Base-by-base conservation (phyloP, 2,329 filamentous ascomycete genomes). In the Setomelanomma holmii region DNA sequence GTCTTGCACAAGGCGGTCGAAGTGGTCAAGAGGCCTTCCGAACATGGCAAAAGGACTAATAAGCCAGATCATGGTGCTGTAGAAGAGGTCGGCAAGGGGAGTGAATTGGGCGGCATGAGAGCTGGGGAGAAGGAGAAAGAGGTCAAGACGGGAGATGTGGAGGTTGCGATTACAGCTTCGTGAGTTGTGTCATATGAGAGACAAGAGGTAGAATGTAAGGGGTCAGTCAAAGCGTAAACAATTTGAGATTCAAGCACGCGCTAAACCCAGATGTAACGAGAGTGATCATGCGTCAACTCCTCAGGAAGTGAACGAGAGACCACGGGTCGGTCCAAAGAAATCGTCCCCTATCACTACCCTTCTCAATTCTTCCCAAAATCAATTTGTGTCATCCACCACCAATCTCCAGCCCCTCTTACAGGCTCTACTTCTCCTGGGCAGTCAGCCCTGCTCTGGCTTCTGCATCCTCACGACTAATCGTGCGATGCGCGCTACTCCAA, bases 401-500 rank as follows among this genome's bases (percentile, higher is more conserved):
- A 41, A 22, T 6, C 3, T 3, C 27, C 27, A 10, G 5, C 14
- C 27, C 27, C 10, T 30, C 16, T n/a, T 22, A 12, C 24, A 35
- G 19, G 12, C 5, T 16, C 43, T 53, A 62, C 45, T 65, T 65
- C 53, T 65, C 60, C 19, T 51, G 39, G 34, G 56, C 40, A 14
- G 35, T 45, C 45, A 4, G 47, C 53, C 70, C 69, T 2, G 67
- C 69, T 36, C 71, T 66, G 14, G 66, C 69, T 63, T 75, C 73
- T 2, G 71, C 72, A 59, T 75, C 72, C 52, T 69, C 68, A 6
- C 65, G 53, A 23, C 62, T 66, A 21, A 75, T 54, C 4, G 72
- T 58, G 20, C 62, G 60, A 24, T 70, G 62, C 24, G 61, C 67
- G 3, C 72, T 72, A 23, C 65, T 70, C 62, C 72, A 68, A 24